Evolutionary conservation across 2,329 filamentous ascomycete species (phyloP), one percentile per base, ranked within the genome.

Genomic region (Aspergillus proliferans): DNA sequence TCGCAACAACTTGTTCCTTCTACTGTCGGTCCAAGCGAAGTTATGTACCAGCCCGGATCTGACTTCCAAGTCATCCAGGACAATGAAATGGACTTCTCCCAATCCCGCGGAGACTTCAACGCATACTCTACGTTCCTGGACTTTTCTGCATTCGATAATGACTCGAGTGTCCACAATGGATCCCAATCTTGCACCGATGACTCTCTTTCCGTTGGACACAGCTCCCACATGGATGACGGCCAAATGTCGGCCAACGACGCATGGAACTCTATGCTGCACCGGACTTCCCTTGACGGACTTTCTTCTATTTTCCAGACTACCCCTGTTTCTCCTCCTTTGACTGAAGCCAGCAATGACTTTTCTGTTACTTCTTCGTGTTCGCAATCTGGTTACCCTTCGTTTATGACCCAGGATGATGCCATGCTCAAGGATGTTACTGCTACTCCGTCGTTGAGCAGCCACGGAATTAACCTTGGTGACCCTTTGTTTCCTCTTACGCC

Each of bases 311-410:
- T 69, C 52, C 63, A 64, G 52, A 58, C 66, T n/a, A 60, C 67
- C 21, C 70, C 70, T 18, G 67, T 71, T 47, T 72, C 70, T 47
- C 70, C 70, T 44, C 70, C 70, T 26, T 54, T 72, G 57, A 72
- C 69, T 14, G 70, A 73, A 52, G 64, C 65, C 34, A 69, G 66
- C 54, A 67, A 70, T 65, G 68, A 71, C 53, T 54, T 69, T 49
- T 66, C 69, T 54, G 63, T 69, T 48, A 66, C 67, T 52, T 70
- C 70, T 42, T 61, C 68, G 45, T 71, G 67, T 51, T 69, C 69
- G 18, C 62, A 71, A 48, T 51, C 66, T 33, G 65, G 65, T 54
- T 72, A 69, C 52, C 58, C 67, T 33, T 59, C 67, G 40, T 71
- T 67, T 52, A 58, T 68, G 55, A 53, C 62, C 46, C 59, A 68